Percentiles rank a stretch among this genome's conserved stretches.
phyloP scores from a whole-genome alignment of 495 filamentous ascomycete genomes.

The Lophiostoma macrostomum region DNA sequence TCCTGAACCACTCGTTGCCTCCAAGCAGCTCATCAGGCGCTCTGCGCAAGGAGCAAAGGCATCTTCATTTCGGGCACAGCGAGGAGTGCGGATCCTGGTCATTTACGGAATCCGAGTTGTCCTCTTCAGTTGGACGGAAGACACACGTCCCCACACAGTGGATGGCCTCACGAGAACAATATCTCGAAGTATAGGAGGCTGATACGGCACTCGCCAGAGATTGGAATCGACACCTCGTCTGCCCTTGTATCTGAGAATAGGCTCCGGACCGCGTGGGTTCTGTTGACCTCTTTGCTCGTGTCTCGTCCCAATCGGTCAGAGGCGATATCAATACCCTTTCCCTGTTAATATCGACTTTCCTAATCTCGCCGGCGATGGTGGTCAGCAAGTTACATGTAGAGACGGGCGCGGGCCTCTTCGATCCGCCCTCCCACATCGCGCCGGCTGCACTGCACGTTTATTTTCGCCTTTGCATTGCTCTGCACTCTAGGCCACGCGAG shows the following conservation, averaged over 20 bases:
- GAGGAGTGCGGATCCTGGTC: slow-evolving; percentile 5
- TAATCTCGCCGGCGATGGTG: slow-evolving; percentile 23
- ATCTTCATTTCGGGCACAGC: slow-evolving; percentile 20
- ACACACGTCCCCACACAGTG: slow-evolving; percentile 28
- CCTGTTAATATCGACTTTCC: slow-evolving; percentile 29
- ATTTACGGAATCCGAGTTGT: slow-evolving; percentile 28
- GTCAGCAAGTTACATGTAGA: slow-evolving; percentile 33
- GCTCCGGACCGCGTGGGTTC: neutral
- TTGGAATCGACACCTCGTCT: neutral
- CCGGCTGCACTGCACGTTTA: slow-evolving; percentile 36
- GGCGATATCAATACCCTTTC: slow-evolving; percentile 2
- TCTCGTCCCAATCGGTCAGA: slow-evolving; percentile 21
- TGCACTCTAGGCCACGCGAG: slow-evolving; percentile 30
- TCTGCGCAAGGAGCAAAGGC: no score
- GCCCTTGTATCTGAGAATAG: slow-evolving; percentile 28
- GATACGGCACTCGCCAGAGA: slow-evolving; percentile 1
- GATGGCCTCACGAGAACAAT: slow-evolving; percentile 26
- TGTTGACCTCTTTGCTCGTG: slow-evolving; percentile 20
- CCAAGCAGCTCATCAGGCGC: no score
- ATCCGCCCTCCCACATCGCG: slow-evolving; percentile 29
- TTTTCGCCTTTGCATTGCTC: slow-evolving; percentile 33
- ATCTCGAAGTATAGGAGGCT: slow-evolving; percentile 9
- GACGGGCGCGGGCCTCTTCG: slow-evolving; percentile 21
- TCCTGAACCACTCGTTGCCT: no score
- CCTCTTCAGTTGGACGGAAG: slow-evolving; percentile 22